Percentiles rank a stretch among this genome's conserved stretches.
Evolutionary conservation across 164 flowering plant species (phyloP).

Genomic region (Brasenia schreberi): DNA sequence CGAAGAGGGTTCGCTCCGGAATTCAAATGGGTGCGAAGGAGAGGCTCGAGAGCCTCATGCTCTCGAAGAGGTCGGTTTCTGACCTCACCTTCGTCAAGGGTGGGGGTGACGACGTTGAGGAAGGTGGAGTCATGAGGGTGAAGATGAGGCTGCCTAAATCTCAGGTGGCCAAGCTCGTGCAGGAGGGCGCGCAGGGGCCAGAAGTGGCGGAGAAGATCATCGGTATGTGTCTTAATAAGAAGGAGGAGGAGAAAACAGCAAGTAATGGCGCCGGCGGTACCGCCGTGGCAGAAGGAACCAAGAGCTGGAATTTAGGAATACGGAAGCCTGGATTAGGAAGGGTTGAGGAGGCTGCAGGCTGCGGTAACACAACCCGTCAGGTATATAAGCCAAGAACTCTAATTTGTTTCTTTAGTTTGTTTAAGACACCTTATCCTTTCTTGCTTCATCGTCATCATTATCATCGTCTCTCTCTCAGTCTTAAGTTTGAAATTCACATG

Average conservation of each 20-base stretch:
- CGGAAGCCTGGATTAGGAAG: conserved; percentile 7
- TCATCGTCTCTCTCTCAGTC: too few relatives aligned
- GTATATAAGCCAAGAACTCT: neutral
- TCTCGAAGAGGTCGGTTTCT: conserved; percentile 27
- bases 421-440: too few relatives aligned
- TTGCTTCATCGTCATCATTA: too few relatives aligned
- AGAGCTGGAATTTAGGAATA: neutral
- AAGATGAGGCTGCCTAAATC: conserved; percentile 53
- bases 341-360: conserved; percentile 6
- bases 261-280: neutral
- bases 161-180: conserved; percentile 49
- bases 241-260: neutral
- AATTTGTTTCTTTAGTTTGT: too few relatives aligned
- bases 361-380: neutral
- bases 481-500: too few relatives aligned
- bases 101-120: neutral
- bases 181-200: conserved; percentile 34
- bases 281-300: neutral
- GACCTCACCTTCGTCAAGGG: conserved; percentile 22
- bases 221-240: conserved; percentile 25
- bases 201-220: conserved; percentile 67
- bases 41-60: conserved; percentile 38
- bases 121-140: conserved; percentile 5
- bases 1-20: conserved; percentile 29
- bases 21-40: conserved; percentile 47